Evolutionary conservation across 164 flowering plant genomes (phyloP), one percentile per base, ranked within the genome.

Genomic region (Sextonia rubra): DNA sequence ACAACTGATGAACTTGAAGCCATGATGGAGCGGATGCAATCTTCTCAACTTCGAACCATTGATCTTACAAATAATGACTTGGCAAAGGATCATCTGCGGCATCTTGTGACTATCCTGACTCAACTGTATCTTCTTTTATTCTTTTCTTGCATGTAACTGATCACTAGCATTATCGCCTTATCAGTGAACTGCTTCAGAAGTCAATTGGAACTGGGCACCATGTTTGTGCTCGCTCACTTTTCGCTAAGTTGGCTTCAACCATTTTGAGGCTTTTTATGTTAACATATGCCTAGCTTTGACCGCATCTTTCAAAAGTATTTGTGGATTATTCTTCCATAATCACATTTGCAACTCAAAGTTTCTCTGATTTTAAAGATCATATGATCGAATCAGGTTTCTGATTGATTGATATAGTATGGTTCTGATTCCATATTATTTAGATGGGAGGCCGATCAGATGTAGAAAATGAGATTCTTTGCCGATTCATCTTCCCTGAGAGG

Each of bases 21-120:
- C 70, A 87, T 93, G 97, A 76, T 85, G 79, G 80, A 85, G 52
- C 81, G 97, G 66, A 84, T 96, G 94, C 83, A 92, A 52, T 84
- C 88, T 72, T 80, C 91, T 74, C 76, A 85, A 66, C 89, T 96
- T 27, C 73, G 65, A 74, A 93, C 99, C 44, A 69, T 76, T 63
- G 82, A 96, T 81, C 87, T 91, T 70, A 96, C 98, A 66, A 66
- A 78, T 30, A 85, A 87, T 81, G 99, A 90, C 84, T 81, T 96
- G 85, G 98, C 88, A 62, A 96, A 96, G 83, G 99, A 96, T 82
- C 99, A 96, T 77, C 72, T 96, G 60, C 88, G 97, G 8, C 91
- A 93, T 84, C 80, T 96, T 92, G 99, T 96, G 88, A 74, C 47
- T 68, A 20, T 71, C 62, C 68, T 69, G 23, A 44, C 62, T 67